These are phyloP conservation scores for Tripterygium wilfordii DNA, from an alignment of 177 flowering plant genomes.

Conservation along the genomic window DNA sequence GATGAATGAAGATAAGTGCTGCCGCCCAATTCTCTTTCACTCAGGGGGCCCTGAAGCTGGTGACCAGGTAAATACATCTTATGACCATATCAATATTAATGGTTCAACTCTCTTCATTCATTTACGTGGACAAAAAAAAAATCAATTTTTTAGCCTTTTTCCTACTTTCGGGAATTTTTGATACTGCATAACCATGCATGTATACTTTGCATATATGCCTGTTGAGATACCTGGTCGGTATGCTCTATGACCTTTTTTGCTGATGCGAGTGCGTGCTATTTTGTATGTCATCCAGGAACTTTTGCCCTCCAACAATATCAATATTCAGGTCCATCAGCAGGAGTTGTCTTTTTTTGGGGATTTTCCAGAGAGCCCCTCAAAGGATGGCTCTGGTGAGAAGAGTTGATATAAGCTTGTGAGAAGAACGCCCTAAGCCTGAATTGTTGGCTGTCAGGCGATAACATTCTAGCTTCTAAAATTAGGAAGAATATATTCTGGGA, in stretches of 20 bases:
- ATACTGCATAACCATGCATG: background rate
- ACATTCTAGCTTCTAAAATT: constrained; percentile 14
- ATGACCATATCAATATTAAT: too few species aligned
- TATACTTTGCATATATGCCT: background rate
- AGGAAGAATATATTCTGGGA: constrained; percentile 7
- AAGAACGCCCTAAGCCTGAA: constrained; percentile 3
- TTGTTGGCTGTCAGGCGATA: constrained; percentile 9
- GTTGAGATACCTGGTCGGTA: background rate
- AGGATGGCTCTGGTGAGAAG: constrained; percentile 16
- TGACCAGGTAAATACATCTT: constrained; percentile 35
- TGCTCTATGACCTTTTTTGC: background rate
- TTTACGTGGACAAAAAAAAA: background rate
- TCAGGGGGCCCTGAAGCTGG: constrained; percentile 39
- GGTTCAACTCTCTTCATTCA: background rate
- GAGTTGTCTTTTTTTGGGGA: constrained; percentile 27
- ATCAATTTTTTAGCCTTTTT: background rate
- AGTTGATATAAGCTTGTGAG: constrained; percentile 7
- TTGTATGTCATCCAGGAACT: constrained; percentile 26
- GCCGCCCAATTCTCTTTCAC: constrained; percentile 65
- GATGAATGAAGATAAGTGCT: constrained; percentile 77
- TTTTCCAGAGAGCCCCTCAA: constrained; percentile 26
- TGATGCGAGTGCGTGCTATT: background rate
- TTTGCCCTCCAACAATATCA: constrained; percentile 26
- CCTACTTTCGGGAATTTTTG: background rate
- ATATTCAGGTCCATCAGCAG: constrained; percentile 26